Evolutionary conservation across 2,329 filamentous ascomycete genomes (phyloP).

Genomic region (Pseudogymnoascus sp.): DNA sequence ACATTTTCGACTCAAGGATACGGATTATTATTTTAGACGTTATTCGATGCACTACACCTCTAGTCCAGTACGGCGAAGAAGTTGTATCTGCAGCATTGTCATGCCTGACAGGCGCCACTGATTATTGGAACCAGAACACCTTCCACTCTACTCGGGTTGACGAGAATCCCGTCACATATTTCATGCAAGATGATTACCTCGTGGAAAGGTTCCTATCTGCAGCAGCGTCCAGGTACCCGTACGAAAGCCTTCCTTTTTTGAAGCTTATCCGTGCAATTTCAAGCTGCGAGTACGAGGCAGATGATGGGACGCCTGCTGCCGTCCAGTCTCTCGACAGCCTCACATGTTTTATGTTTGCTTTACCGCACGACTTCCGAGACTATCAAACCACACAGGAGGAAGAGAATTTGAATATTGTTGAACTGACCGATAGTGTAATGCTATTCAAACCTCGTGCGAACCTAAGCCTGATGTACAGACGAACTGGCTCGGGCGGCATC

Average conservation of each 20-base stretch:
- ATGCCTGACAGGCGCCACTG: constrained; percentile 21
- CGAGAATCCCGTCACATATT: constrained; percentile 34
- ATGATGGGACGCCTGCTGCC: constrained; percentile 37
- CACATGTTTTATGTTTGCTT: constrained; percentile 64
- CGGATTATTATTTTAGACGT: constrained; percentile 28
- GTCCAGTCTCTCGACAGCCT: constrained; percentile 59
- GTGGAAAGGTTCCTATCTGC: constrained; percentile 42
- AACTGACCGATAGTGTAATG: constrained; percentile 53
- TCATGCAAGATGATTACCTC: constrained; percentile 41
- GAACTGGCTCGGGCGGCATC: constrained; percentile 7
- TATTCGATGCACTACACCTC: constrained; percentile 22
- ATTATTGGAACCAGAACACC: constrained; percentile 20
- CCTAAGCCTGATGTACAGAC: constrained; percentile 12
- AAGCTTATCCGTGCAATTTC: constrained; percentile 60
- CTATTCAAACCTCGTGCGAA: constrained; percentile 46
- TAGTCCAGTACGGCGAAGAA: constrained; percentile 28
- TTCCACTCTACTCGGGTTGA: background rate
- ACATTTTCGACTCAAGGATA: constrained; percentile 22
- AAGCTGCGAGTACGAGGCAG: constrained; percentile 34
- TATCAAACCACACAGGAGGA: constrained; percentile 79
- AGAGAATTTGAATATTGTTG: constrained; percentile 72
- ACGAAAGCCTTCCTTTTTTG: constrained; percentile 73
- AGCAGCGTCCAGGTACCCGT: constrained; percentile 71
- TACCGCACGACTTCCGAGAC: constrained; percentile 62
- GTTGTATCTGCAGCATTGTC: constrained; percentile 27